These are phyloP conservation scores for Nicotiana attenuata DNA, from an alignment of 257 asterid species.

Conservation along the genomic window DNA sequence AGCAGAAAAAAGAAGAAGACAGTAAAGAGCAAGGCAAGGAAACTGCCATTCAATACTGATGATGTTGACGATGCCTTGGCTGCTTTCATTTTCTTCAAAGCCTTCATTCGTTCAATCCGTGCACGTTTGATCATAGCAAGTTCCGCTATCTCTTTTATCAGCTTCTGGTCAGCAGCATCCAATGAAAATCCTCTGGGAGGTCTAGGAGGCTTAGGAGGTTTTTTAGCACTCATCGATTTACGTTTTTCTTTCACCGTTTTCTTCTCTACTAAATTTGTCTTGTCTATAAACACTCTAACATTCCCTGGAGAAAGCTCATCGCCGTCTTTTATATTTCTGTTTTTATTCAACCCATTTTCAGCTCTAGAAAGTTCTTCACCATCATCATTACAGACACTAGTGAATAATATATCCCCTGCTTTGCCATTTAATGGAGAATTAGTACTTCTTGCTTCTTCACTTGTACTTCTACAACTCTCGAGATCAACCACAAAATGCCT, in stretches of 20 bases:
- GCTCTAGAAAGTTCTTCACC: constrained; percentile 17
- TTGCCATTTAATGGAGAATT: constrained; percentile 15
- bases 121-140: constrained; percentile 71
- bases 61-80: constrained; percentile 42
- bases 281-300: constrained; percentile 21
- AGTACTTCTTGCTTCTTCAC: constrained; percentile 29
- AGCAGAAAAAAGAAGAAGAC: constrained; percentile 56
- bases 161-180: constrained; percentile 86
- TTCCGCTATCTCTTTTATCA: constrained; percentile 69
- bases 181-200: constrained; percentile 72
- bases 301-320: constrained; percentile 26
- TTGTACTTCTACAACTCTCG: constrained; percentile 24
- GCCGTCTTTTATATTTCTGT: background rate
- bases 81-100: constrained; percentile 60
- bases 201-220: constrained; percentile 80
- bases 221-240: constrained; percentile 49
- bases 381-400: constrained; percentile 15
- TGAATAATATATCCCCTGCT: constrained; percentile 11
- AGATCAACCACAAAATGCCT: constrained; percentile 43
- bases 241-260: constrained; percentile 47
- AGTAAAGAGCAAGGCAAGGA: constrained; percentile 63
- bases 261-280: constrained; percentile 24
- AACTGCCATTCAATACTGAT: constrained; percentile 47
- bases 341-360: constrained; percentile 18
- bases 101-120: constrained; percentile 69